Conservation (phyloP, 2,329 filamentous ascomycete genomes). For the Moelleriella libera region DNA sequence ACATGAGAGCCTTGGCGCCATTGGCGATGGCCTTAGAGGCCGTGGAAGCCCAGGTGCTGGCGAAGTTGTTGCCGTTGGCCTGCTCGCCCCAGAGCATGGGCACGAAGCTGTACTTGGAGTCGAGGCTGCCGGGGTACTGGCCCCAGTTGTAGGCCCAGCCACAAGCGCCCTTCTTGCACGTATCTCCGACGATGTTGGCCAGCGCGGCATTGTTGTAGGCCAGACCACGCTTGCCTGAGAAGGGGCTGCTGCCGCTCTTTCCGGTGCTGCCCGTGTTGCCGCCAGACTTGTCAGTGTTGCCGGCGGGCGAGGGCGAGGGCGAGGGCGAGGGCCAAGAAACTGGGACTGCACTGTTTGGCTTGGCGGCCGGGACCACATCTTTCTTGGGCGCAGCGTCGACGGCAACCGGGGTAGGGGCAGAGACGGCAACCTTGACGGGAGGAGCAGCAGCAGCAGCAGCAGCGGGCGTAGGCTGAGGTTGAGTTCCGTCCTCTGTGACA, state of each 20-base stretch:
- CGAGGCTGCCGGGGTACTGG: conserved; percentile 25
- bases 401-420: background rate
- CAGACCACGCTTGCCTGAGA: conserved; percentile 46
- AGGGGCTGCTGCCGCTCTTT: conserved; percentile 1
- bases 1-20: conserved; percentile 44
- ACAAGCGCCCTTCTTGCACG: conserved; percentile 22
- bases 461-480: background rate
- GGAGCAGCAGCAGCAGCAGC: background rate
- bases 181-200: conserved; percentile 31
- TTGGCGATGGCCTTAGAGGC: conserved; percentile 35
- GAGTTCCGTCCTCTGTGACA: background rate
- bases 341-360: too few species aligned
- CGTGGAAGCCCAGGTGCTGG: conserved; percentile 33
- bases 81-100: conserved; percentile 49
- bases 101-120: conserved; percentile 39
- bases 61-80: background rate
- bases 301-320: conserved; percentile 1
- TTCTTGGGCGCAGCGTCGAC: too few species aligned
- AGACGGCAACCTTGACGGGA: conserved; percentile 2
- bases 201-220: conserved; percentile 49
- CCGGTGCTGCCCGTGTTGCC: background rate
- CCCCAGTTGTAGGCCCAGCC: conserved; percentile 61
- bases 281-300: background rate
- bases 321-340: background rate
- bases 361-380: too few species aligned